Conservation (phyloP, 2,329 filamentous ascomycete species). For the Ophiocordyceps australis region DNA sequence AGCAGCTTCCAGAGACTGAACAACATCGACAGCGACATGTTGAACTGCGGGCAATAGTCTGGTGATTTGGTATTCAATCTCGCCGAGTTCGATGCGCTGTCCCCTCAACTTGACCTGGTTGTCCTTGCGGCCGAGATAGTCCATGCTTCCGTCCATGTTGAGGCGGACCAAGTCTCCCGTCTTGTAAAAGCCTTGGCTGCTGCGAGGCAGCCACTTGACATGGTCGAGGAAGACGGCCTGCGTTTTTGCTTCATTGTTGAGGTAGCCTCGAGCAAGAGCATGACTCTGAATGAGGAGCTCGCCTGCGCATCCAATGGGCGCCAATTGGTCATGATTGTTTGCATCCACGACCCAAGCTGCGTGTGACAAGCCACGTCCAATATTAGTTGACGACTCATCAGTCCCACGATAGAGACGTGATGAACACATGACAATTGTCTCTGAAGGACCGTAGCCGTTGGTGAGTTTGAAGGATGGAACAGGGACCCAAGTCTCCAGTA, state of each 20-base stretch:
- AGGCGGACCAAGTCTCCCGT: constrained; percentile 28
- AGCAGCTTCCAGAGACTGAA: not conserved
- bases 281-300: constrained; percentile 11
- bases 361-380: not conserved
- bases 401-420: not conserved
- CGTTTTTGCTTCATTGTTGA: constrained; percentile 6
- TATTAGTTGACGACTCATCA: not conserved
- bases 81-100: constrained; percentile 30
- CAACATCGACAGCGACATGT: constrained; percentile 3
- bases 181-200: constrained; percentile 15
- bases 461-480: not conserved
- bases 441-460: constrained; percentile 2
- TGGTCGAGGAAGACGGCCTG: constrained; percentile 12
- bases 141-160: constrained; percentile 17
- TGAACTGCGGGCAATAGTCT: not conserved
- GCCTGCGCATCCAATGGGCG: constrained; percentile 6
- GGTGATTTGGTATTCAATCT: constrained; percentile 6
- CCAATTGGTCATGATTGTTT: constrained; percentile 4
- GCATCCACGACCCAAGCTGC: constrained; percentile 7
- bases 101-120: constrained; percentile 41
- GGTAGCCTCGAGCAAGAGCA: constrained; percentile 7
- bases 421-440: constrained; percentile 1
- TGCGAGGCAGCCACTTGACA: constrained; percentile 15
- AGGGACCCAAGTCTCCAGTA: not conserved
- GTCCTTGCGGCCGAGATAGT: constrained; percentile 33